A percentile compares a stretch with the other conserved stretches of the same genome.
These are phyloP conservation scores for Andrographis paniculata DNA, from an alignment of 305 asterid species.

Conservation along the genomic window DNA sequence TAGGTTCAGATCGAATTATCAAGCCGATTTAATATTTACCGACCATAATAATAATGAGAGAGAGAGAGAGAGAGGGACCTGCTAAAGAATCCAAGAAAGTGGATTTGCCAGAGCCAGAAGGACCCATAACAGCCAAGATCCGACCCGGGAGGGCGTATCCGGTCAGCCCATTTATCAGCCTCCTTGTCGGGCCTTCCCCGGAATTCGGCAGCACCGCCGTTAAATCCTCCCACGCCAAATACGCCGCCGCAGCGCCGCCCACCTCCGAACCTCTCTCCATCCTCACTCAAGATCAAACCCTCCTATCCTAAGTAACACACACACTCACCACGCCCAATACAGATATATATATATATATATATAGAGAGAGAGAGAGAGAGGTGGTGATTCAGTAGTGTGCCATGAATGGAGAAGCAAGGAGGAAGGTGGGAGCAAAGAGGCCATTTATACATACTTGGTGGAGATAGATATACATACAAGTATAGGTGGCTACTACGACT, in stretches of 20 bases:
- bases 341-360: no score
- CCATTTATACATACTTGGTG: no score
- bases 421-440: no score
- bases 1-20: no score
- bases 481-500: no score
- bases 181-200: constrained; percentile 55
- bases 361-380: no score
- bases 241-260: constrained; percentile 32
- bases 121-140: constrained; percentile 91
- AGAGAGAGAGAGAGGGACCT: constrained; percentile 33
- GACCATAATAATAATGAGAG: constrained; percentile 9
- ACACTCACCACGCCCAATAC: constrained; percentile 8
- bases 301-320: background rate
- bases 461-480: no score
- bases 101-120: no score
- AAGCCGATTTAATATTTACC: no score
- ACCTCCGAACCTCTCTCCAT: constrained; percentile 8
- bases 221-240: constrained; percentile 76
- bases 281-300: background rate
- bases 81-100: constrained; percentile 85
- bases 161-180: constrained; percentile 54
- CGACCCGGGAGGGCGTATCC: constrained; percentile 85
- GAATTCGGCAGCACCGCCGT: constrained; percentile 74
- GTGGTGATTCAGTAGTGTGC: no score
- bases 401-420: no score